A percentile compares a stretch with the other conserved stretches of the same genome.
These are phyloP conservation scores for Erodium maritimum DNA, from an alignment of 345 rosid species.

Conservation along the genomic window DNA sequence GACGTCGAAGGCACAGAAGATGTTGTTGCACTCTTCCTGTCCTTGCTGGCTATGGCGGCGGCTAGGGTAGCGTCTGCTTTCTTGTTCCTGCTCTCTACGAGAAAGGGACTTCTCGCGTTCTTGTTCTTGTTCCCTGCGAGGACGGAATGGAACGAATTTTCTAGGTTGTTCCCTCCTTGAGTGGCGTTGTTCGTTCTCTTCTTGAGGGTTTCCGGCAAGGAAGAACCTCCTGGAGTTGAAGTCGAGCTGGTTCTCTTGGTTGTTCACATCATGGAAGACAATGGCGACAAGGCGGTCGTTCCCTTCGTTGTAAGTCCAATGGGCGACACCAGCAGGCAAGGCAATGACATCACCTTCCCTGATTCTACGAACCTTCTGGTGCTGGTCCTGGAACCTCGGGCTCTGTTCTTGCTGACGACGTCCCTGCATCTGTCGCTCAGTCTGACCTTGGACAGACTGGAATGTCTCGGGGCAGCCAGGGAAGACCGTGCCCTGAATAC, in stretches of 20 bases:
- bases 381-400: constrained; percentile 14
- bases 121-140: constrained; percentile 19
- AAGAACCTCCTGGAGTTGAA: constrained; percentile 4
- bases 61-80: background rate
- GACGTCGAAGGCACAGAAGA: constrained; percentile 18
- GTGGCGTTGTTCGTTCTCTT: background rate
- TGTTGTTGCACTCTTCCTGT: constrained; percentile 10
- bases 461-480: constrained; percentile 25
- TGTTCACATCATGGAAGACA: constrained; percentile 16
- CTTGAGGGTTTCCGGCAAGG: background rate
- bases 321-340: constrained; percentile 18
- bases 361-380: constrained; percentile 24
- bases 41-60: background rate
- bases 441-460: constrained; percentile 9
- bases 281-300: constrained; percentile 19
- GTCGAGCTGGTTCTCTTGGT: constrained; percentile 25
- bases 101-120: too few relatives aligned
- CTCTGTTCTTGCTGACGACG: constrained; percentile 1
- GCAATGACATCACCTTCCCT: constrained; percentile 25
- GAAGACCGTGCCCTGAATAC: constrained; percentile 15
- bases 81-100: constrained; percentile 5
- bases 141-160: constrained; percentile 15
- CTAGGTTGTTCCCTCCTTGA: background rate
- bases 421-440: background rate
- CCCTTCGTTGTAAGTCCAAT: constrained; percentile 30